A percentile compares a stretch with the other conserved stretches of the same genome.
phyloP scores from a whole-genome alignment of 345 rosid species.

The Microthlaspi erraticum region DNA sequence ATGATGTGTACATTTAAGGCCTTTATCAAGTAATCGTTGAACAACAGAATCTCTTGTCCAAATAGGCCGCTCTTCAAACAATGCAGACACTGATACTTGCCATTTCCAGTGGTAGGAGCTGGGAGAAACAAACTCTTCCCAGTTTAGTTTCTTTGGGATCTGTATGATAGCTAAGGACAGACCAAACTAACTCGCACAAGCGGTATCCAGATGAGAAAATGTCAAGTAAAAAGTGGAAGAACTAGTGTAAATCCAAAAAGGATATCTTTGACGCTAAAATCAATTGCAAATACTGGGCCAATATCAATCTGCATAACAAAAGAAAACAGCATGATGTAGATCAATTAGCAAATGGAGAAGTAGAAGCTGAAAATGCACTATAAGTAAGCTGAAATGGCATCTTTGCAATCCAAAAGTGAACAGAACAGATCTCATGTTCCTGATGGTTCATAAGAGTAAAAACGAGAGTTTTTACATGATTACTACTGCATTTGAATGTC shows the following conservation, averaged over 20 bases:
- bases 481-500: constrained; percentile 9
- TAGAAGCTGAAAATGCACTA: neutral
- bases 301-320: constrained; percentile 65
- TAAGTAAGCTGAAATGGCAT: constrained; percentile 11
- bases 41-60: constrained; percentile 82
- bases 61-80: constrained; percentile 87
- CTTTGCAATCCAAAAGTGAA: neutral
- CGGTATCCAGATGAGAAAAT: neutral
- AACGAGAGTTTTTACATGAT: constrained; percentile 20
- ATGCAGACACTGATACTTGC: constrained; percentile 75
- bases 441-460: constrained; percentile 22
- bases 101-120: constrained; percentile 72
- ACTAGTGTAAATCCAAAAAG: constrained; percentile 43
- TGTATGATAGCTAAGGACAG: constrained; percentile 74
- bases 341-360: constrained; percentile 8
- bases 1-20: constrained; percentile 61
- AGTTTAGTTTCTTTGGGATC: constrained; percentile 79
- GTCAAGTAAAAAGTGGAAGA: constrained; percentile 21
- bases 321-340: constrained; percentile 14
- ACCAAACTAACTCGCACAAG: constrained; percentile 23
- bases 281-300: constrained; percentile 85
- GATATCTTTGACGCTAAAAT: constrained; percentile 88
- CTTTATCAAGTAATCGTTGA: constrained; percentile 70
- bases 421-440: neutral
- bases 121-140: constrained; percentile 61